These are phyloP conservation scores for Claviceps sp. DNA, from an alignment of 2,329 filamentous ascomycete genomes.

Conservation along the genomic window DNA sequence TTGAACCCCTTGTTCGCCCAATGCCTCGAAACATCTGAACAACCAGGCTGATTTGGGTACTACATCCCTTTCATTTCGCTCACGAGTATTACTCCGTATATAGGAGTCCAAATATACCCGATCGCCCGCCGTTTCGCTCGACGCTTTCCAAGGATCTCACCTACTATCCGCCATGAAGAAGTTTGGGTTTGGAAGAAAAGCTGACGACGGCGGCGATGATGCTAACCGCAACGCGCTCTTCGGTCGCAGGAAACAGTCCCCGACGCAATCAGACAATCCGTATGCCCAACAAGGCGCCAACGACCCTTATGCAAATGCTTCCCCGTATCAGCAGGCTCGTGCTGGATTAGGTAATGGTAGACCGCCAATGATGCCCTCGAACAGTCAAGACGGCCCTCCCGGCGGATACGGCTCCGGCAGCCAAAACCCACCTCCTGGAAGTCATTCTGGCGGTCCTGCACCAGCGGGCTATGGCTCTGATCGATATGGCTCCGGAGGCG, in stretches of 20 bases:
- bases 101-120: background rate
- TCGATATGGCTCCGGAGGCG: constrained; percentile 35
- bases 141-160: background rate
- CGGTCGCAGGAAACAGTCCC: constrained; percentile 37
- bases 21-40: background rate
- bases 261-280: constrained; percentile 37
- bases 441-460: constrained; percentile 11
- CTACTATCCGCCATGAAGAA: constrained; percentile 36
- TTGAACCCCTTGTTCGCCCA: background rate
- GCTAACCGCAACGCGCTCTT: constrained; percentile 37
- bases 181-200: constrained; percentile 45
- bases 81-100: background rate
- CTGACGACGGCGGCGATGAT: constrained; percentile 34
- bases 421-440: constrained; percentile 5
- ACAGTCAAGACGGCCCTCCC: constrained; percentile 9
- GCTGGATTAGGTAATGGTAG: constrained; percentile 18
- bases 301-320: constrained; percentile 36
- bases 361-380: constrained; percentile 18
- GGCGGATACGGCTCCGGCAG: constrained; percentile 8
- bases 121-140: background rate
- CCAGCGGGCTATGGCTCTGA: constrained; percentile 37
- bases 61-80: background rate
- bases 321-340: constrained; percentile 31
- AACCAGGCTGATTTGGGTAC: background rate
- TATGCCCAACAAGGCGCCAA: constrained; percentile 39